Evolutionary conservation across 2,329 filamentous ascomycete species (phyloP), one percentile per base, ranked within the genome.

Genomic region (Penicillium psychrosexuale): DNA sequence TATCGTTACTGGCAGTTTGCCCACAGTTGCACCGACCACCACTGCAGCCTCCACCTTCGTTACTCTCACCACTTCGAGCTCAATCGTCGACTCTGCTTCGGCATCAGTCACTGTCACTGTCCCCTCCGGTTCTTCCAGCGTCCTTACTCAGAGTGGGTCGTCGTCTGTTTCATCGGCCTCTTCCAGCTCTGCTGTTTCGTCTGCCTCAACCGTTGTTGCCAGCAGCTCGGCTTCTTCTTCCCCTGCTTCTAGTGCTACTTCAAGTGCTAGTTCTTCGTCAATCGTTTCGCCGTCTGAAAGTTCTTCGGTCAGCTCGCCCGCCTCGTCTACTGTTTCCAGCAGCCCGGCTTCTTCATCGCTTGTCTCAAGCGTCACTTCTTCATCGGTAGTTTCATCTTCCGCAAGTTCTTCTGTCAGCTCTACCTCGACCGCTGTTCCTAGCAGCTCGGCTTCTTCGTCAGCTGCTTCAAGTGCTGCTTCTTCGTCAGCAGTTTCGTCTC

Each of bases 1-100:
- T 47, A 51, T 39, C n/a, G 17, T 24, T 6, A 31, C 34, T 47
- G 33, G 22, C 11, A n/a, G 22, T 51, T 53, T 15, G 27, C n/a
- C 44, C 12, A 50, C 28, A 28, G 19, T 51, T 38, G 37, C 28
- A 8, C 38, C 55, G 9, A 50, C 17, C 19, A 45, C 58, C 22
- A 44, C 28, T 34, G 17, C n/a, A 19, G 24, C 37, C n/a, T 59
- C 58, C 22, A 61, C 57, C 6, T 60, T 61, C 38, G 43, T 55
- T 46, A 61, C 57, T 15, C 34, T 49, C 15, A 37, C 39, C 15
- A 49, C 51, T 19, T 49, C 33, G 24, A 30, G 28, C 12, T 8
- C 30, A 19, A 12, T 44, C 34, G 9, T 24, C 45, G 22, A 22
- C 9, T 49, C 54, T 42, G 44, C 53, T 36, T 55, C 44, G 2